phyloP scores from a whole-genome alignment of 2,329 filamentous ascomycete genomes.

The Ascochyta lentis region DNA sequence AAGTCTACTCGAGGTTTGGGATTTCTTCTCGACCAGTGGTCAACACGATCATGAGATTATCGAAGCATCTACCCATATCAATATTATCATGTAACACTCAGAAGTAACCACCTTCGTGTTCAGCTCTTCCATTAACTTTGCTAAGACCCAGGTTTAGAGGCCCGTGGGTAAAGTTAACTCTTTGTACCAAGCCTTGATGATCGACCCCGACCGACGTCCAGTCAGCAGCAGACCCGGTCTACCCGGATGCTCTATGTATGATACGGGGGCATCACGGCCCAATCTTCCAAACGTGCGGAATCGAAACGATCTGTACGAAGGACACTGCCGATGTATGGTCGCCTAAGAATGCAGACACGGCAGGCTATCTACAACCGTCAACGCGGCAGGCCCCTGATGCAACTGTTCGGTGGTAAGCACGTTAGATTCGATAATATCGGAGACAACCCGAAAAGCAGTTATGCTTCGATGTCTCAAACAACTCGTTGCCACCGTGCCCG shows the following conservation, averaged over 20 bases:
- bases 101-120: not conserved
- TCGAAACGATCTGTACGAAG: not conserved
- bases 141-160: not conserved
- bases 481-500: conserved; percentile 6
- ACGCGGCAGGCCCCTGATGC: conserved; percentile 2
- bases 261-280: not conserved
- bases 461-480: conserved; percentile 7
- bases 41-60: not conserved
- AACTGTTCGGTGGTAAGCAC: conserved; percentile 6
- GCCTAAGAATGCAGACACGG: conserved; percentile 6
- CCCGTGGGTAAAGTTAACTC: not conserved
- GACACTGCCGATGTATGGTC: not conserved
- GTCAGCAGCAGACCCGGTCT: not conserved
- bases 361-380: conserved; percentile 2
- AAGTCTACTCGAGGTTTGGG: not conserved
- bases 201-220: not conserved
- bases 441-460: conserved; percentile 6
- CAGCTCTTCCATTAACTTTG: too few relatives aligned
- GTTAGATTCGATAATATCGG: conserved; percentile 14
- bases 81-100: not conserved
- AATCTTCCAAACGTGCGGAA: not conserved
- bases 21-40: not conserved
- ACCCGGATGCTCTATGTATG: not conserved
- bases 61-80: not conserved
- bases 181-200: not conserved